phyloP scores from a whole-genome alignment of 108 stramenopile species.

The Nitzschia sp. region DNA sequence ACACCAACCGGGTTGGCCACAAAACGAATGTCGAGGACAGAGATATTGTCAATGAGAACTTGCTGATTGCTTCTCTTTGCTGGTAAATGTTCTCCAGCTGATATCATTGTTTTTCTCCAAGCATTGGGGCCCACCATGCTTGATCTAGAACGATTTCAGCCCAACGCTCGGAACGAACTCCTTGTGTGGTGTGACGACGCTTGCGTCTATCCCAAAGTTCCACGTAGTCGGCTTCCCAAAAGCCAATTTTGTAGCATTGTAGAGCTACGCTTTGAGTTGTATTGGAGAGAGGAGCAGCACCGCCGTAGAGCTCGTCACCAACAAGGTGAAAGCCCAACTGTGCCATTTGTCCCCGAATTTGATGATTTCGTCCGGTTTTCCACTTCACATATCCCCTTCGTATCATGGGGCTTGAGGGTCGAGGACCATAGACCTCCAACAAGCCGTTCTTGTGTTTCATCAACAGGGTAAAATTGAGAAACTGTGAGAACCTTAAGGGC shows the following conservation, averaged over 20 bases:
- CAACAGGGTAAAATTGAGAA: constrained; percentile 23
- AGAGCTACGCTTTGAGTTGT: constrained; percentile 45
- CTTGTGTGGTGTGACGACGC: neutral
- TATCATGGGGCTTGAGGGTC: constrained; percentile 40
- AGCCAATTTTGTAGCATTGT: constrained; percentile 66
- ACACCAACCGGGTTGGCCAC: no score
- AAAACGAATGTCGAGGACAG: no score
- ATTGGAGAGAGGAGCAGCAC: constrained; percentile 29
- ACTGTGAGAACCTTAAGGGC: constrained; percentile 58
- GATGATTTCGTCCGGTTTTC: constrained; percentile 85
- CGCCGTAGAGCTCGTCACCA: constrained; percentile 82
- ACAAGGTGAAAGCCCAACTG: constrained; percentile 75
- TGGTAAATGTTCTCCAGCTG: no score
- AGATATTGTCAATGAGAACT: no score
- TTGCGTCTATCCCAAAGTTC: constrained; percentile 1
- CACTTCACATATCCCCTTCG: constrained; percentile 64
- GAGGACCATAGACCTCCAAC: constrained; percentile 24
- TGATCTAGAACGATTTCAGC: constrained; percentile 44
- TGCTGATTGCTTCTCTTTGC: no score
- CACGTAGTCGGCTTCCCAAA: constrained; percentile 47
- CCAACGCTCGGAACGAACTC: constrained; percentile 48
- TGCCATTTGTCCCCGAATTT: constrained; percentile 84
- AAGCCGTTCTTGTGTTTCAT: neutral
- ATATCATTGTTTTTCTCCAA: constrained; percentile 4
- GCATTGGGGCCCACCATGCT: constrained; percentile 69